Base-by-base conservation (phyloP, 2,329 filamentous ascomycete genomes). In the Camptophora hylomeconis region DNA sequence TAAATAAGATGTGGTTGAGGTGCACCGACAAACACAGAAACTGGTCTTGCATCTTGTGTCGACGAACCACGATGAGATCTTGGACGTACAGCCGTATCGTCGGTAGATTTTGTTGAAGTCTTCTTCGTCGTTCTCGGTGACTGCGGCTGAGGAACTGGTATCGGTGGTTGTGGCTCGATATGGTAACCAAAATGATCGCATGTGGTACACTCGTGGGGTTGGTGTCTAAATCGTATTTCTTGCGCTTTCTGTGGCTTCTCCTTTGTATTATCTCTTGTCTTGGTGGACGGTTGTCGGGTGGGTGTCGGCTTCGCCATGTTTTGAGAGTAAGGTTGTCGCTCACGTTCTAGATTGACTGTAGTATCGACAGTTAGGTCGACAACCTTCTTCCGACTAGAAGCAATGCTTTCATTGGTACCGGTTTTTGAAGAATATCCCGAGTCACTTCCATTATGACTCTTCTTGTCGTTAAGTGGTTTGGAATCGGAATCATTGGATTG, bases 351-450 rank as follows among this genome's bases (percentile, higher is more conserved):
- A 21, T 32, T 33, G 41, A 48, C 46, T 31, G 48, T 36, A 19
- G 50, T 48, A 38, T 56, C 50, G 36, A 54, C 38, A 41, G 52
- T 58, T 49, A 52, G 31, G 38, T 40, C 35, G 49, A 51, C 37
- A 45, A 52, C 41, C 48, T 54, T 45, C 48, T 53, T 46, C 47
- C 56, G 45, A 49, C 53, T 54, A 51, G 57, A 47, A 63, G 63
- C 61, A 22, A 35, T 60, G 55, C 63, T 61, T 51, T 61, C 55
- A 37, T 64, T 63, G 39, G 63, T 60, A 41, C 58, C 60, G 44
- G 67, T 69, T 45, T 63, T 61, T 56, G 67, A 72, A 39, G 67
- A 72, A 57, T 73, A 73, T 44, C 69, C 69, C 41, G 69, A 72
- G 53, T 75, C 70, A 53, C 64, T 70, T 42, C 62, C 60, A 46